Conservation (phyloP, 768 basidiomycete species). For the Agaricus sinodeliciosus region DNA sequence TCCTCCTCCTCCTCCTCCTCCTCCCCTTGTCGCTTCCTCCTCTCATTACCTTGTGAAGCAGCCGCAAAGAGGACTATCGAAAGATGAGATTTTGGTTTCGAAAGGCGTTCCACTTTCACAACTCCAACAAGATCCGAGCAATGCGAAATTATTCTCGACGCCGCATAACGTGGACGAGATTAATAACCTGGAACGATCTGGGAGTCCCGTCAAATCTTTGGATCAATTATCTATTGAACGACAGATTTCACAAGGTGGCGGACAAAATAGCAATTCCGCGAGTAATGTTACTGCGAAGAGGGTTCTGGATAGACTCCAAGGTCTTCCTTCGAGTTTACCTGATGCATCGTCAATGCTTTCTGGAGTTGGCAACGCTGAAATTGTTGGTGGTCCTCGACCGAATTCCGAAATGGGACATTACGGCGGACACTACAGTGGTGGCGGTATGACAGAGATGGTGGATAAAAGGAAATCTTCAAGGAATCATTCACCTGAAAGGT, state of each 20-base stretch:
- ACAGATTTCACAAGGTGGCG: slow-evolving; percentile 22
- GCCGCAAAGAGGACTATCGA: slow-evolving; percentile 32
- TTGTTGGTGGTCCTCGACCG: slow-evolving; percentile 47
- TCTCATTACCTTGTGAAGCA: too few relatives aligned
- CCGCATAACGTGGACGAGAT: slow-evolving; percentile 31
- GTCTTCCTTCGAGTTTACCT: slow-evolving; percentile 43
- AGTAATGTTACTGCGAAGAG: slow-evolving; percentile 20
- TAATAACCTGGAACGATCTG: slow-evolving; percentile 22
- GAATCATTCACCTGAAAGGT: slow-evolving; percentile 43
- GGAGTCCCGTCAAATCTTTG: slow-evolving; percentile 51
- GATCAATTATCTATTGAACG: slow-evolving; percentile 42
- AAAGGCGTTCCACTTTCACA: slow-evolving; percentile 52
- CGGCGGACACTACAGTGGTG: slow-evolving; percentile 60
- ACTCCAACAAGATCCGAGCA: slow-evolving; percentile 45
- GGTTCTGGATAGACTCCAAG: slow-evolving; percentile 32
- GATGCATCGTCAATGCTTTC: slow-evolving; percentile 59
- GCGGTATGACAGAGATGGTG: slow-evolving; percentile 37
- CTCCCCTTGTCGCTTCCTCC: not conserved
- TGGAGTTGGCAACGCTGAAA: slow-evolving; percentile 37
- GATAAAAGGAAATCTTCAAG: slow-evolving; percentile 25
- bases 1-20: slow-evolving; percentile 19
- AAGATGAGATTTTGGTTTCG: slow-evolving; percentile 49
- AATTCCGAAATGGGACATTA: slow-evolving; percentile 85
- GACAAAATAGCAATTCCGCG: not conserved
- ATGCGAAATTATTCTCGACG: slow-evolving; percentile 55